A percentile compares a stretch with the other conserved stretches of the same genome.
Evolutionary conservation across 352 stramenopile species (phyloP).

Genomic region (Phytopythium helicoides): DNA sequence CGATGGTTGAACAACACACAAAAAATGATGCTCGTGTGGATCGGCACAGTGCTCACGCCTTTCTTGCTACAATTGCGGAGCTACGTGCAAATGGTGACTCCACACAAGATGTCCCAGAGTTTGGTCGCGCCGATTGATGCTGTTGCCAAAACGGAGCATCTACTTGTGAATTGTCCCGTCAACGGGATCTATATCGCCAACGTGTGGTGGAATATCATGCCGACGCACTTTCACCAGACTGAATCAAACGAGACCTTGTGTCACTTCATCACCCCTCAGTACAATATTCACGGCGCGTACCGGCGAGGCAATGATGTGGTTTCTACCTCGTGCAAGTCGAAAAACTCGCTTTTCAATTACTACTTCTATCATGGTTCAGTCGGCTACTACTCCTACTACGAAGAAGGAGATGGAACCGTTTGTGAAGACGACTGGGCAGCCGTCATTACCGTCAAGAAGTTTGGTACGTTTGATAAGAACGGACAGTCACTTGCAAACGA

Average conservation of each 20-base stretch:
- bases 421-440: conserved; percentile 7
- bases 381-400: conserved; percentile 11
- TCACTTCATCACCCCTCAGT: conserved; percentile 20
- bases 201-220: conserved; percentile 19
- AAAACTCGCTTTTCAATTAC: conserved; percentile 8
- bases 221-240: conserved; percentile 12
- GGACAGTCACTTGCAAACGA: conserved; percentile 16
- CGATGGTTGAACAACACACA: too few species aligned
- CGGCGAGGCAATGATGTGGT: conserved; percentile 4
- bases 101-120: conserved; percentile 15
- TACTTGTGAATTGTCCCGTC: conserved; percentile 2
- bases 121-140: conserved; percentile 5
- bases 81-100: conserved; percentile 16
- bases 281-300: conserved; percentile 3
- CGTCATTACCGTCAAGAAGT: conserved; percentile 11
- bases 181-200: conserved; percentile 8
- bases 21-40: conserved; percentile 21
- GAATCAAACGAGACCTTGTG: conserved; percentile 5
- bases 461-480: conserved; percentile 27
- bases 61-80: conserved; percentile 17
- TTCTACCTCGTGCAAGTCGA: background rate
- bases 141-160: background rate
- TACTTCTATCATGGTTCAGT: conserved; percentile 18
- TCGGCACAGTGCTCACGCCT: conserved; percentile 16
- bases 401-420: conserved; percentile 3